Base-by-base conservation (phyloP, 768 basidiomycete species). In the Mycena rebaudengoi region DNA sequence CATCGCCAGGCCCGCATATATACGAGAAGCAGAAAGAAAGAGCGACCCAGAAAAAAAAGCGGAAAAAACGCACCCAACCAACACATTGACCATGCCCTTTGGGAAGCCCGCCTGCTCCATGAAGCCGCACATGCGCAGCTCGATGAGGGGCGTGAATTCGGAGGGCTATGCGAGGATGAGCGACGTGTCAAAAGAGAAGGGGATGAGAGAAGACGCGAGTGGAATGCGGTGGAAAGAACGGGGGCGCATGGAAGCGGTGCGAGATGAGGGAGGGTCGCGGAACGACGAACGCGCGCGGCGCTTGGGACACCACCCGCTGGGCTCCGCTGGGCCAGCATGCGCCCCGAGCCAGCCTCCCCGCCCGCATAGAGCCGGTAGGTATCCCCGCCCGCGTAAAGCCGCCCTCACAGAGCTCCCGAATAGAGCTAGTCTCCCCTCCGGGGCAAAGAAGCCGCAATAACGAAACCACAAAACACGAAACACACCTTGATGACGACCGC, bases 41-140 rank as follows among this genome's bases (percentile, higher is more conserved):
- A n/a, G n/a, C n/a, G n/a, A n/a, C n/a, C 20, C 7, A 21, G 29
- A 28, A 29, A 37, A 13, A 25, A 28, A 37, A 29, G 25, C n/a
- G n/a, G 25, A 32, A 16, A 28, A n/a, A 12, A 43, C 92, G 62
- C 87, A 86, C 25, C 92, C 94, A 2, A 83, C 82, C 26, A 94
- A 70, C 59, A 91, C 78, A 74, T 94, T 93, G 66, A 94, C 78
- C 12, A 90, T 89, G 53, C 94, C 92, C 18, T 87, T 80, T 10
- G 91, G 92, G 77, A 92, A 88, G 8, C 91, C 91, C 2, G 91
- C 91, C 71, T 92, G 85, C 21, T 82, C 74, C 65, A 88, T 78
- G 46, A 94, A 81, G 18, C 80, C 78, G 45, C 73, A 73, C 40
- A 88, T 60, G 37, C 75, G 76, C 44, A 92, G 73, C 5, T 89